Conservation (phyloP, 805 yeast species). For the Candida berthetii region DNA sequence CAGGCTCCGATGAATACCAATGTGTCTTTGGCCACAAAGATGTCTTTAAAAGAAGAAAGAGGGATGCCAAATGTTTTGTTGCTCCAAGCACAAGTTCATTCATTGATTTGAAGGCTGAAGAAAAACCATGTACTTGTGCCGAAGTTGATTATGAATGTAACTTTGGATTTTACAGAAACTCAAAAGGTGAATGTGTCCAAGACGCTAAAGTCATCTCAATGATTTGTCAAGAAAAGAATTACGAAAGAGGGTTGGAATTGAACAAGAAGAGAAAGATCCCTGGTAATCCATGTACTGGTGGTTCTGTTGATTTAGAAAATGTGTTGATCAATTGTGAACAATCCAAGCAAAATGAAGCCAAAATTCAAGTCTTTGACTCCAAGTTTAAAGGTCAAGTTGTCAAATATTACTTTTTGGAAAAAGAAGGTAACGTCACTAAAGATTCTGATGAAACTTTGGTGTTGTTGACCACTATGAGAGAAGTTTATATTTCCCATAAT, state of each 20-base stretch:
- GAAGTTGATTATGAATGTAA: conserved; percentile 67
- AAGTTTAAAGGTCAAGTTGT: conserved; percentile 45
- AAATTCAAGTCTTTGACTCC: conserved; percentile 23
- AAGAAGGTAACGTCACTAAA: conserved; percentile 11
- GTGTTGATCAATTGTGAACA: conserved; percentile 10
- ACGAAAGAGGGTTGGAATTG: conserved; percentile 14
- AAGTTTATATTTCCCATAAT: conserved; percentile 60
- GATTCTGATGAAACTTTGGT: conserved; percentile 54
- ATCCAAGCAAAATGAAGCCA: conserved; percentile 17
- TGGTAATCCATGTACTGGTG: conserved; percentile 16
- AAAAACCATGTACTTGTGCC: conserved; percentile 59
- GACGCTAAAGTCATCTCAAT: conserved; percentile 19
- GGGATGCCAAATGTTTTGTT: conserved; percentile 53
- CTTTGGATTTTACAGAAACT: conserved; percentile 36
- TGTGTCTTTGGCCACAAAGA: conserved; percentile 73
- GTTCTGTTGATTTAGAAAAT: conserved; percentile 6
- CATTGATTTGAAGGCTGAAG: conserved; percentile 33
- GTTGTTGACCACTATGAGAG: conserved; percentile 44
- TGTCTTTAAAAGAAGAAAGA: conserved; percentile 59
- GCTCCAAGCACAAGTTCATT: conserved; percentile 22
- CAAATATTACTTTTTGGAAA: conserved; percentile 54
- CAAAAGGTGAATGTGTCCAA: conserved; percentile 43
- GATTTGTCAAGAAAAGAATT: conserved; percentile 37
- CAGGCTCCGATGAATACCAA: conserved; percentile 20
- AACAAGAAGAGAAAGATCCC: conserved; percentile 10